A percentile compares a stretch with the other conserved stretches of the same genome.
phyloP scores from a whole-genome alignment of 108 stramenopile species.

The Seminavis robusta region DNA sequence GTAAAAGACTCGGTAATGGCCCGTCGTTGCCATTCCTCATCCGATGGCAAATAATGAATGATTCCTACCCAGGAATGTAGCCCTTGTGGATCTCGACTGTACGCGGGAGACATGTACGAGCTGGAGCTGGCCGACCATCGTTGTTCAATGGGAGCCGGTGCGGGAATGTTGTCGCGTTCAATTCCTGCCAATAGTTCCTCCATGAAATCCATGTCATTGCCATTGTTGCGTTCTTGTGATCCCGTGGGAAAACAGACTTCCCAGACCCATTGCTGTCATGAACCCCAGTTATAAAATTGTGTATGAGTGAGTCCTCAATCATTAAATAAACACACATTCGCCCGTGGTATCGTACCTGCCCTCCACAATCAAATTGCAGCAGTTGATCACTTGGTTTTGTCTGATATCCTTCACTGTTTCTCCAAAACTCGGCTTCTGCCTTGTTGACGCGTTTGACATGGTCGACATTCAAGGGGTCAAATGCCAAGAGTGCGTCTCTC shows the following conservation, averaged over 20 bases:
- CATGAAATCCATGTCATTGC: slow-evolving; percentile 82
- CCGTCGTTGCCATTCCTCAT: slow-evolving; percentile 70
- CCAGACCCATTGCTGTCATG: slow-evolving; percentile 97
- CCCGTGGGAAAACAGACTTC: slow-evolving; percentile 95
- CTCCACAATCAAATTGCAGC: slow-evolving; percentile 98
- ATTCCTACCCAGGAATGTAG: slow-evolving; percentile 87
- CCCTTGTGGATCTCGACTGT: slow-evolving; percentile 48
- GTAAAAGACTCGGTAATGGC: slow-evolving; percentile 83
- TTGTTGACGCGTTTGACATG: slow-evolving; percentile 91
- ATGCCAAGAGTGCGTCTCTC: slow-evolving; percentile 88
- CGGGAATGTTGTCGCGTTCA: slow-evolving; percentile 78
- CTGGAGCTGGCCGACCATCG: slow-evolving; percentile 90
- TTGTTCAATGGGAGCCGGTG: slow-evolving; percentile 97
- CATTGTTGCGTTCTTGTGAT: slow-evolving; percentile 57
- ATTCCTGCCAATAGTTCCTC: slow-evolving; percentile 75
- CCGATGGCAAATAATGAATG: slow-evolving; percentile 92
- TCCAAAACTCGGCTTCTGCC: slow-evolving; percentile 97
- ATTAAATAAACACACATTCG: neutral
- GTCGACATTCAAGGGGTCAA: slow-evolving; percentile 79
- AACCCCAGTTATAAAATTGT: too few relatives aligned
- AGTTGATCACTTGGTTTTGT: slow-evolving; percentile 74
- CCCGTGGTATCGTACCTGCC: slow-evolving; percentile 48
- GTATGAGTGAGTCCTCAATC: neutral
- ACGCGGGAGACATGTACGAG: slow-evolving; percentile 89
- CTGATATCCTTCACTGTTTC: slow-evolving; percentile 71